Base-by-base conservation (phyloP, 805 yeast species). In the Candida argentea region DNA sequence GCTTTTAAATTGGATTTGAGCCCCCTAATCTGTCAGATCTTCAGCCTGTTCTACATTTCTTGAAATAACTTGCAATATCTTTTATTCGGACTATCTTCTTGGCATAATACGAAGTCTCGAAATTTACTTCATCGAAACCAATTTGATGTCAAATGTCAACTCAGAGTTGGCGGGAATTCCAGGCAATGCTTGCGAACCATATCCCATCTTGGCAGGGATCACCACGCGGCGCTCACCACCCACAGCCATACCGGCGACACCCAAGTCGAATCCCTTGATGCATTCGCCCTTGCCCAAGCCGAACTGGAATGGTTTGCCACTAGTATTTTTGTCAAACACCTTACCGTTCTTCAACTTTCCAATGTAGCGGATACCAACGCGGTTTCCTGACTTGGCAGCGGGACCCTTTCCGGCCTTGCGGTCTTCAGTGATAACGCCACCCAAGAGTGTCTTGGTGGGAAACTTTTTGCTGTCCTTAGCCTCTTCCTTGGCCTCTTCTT, bases 141-240 rank as follows among this genome's bases (percentile, higher is more conserved):
- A 73, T 67, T 89, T 89, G 52, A 87, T 94, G 57, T 89, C 99
- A 52, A 91, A 91, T 31, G 94, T 84, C 57, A 91, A 75, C 63
- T 85, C 94, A 39, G 94, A 81, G 78, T 91, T 91, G 48, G 95
- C 83, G 50, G 99, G 99, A 46, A 91, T 84, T 38, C 97, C 98
- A 44, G 98, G 98, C 40, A 91, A 70, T 40, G 82, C 74, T 65
- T 82, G 79, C 49, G 80, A 80, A 42, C 99, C 99, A 64, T 91
- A 91, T 33, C 95, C 99, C 76, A 83, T 82, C 49, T 87, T 74
- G 30, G 98, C 79, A 46, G 99, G 98, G 43, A 91, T 85, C 36
- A 85, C 73, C 43, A 91, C 85, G 67, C 97, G 78, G 73, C 98
- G 87, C 72, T 91, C 98, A 53, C 97, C 97, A 50, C 95, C 95